phyloP scores from a whole-genome alignment of 2,329 filamentous ascomycete species.

The Exophiala sp. region DNA sequence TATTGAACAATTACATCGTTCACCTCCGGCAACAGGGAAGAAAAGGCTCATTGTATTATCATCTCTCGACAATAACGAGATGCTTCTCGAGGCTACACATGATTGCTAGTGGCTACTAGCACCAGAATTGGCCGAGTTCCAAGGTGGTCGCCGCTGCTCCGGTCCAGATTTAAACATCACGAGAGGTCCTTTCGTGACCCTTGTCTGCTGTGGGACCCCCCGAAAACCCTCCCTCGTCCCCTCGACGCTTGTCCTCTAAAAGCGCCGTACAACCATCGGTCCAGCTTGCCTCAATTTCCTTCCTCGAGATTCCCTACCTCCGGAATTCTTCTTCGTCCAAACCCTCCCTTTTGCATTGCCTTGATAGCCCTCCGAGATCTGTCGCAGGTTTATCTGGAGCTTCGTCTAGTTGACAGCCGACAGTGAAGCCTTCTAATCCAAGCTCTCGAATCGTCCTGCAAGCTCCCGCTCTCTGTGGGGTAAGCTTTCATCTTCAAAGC shows the following conservation, averaged over 20 bases:
- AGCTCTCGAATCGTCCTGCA: conserved; percentile 10
- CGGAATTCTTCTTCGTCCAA: conserved; percentile 2
- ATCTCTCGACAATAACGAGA: no score
- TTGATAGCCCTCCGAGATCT: neutral
- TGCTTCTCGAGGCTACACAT: no score
- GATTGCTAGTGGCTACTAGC: neutral
- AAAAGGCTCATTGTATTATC: neutral
- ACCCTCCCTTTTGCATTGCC: neutral
- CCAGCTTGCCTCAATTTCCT: conserved; percentile 24
- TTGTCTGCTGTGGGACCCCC: conserved; percentile 1
- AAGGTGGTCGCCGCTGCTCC: neutral
- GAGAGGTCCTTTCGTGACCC: neutral
- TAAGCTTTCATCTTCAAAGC: conserved; percentile 13
- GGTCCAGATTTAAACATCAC: neutral
- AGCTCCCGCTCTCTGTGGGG: conserved; percentile 21
- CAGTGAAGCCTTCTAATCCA: neutral
- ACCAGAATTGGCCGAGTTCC: neutral
- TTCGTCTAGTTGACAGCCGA: neutral
- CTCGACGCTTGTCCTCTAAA: conserved; percentile 9
- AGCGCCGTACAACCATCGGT: conserved; percentile 17
- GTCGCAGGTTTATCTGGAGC: conserved; percentile 1
- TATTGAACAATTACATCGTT: neutral
- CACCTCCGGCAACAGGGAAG: neutral
- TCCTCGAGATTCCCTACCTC: conserved; percentile 8
- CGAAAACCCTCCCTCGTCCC: neutral